Base-by-base conservation (phyloP, 1,139 yeast genomes). In the Taiozyma onychis region DNA sequence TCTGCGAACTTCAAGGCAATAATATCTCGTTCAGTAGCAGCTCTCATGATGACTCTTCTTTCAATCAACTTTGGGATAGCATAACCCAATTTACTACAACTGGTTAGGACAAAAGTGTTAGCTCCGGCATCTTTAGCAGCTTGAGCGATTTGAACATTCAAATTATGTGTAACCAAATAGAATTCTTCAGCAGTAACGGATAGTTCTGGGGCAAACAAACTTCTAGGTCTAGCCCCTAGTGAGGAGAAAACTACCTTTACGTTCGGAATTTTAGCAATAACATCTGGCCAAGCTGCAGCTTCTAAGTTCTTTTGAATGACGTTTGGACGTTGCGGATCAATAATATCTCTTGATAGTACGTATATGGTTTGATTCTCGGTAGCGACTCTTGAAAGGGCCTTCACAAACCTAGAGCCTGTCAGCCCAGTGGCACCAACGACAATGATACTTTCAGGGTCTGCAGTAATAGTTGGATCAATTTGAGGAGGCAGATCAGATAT, bases 341-440 rank as follows among this genome's bases (percentile, higher is more conserved):
- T 48, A 3, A 28, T 37, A 30, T 50, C 48, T 48, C 56, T 51
- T 6, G 54, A 46, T n/a, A 56, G 45, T 2, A 54, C 46, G 26
- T 44, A 50, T 2, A 56, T 49, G 2, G 41, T 44, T 35, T 54
- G 50, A 14, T 51, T 14, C 2, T 47, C 43, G 5, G 34, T 13
- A 4, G 45, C 45, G 3, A 44, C 14, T 39, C 50, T 47, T 13
- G 51, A 43, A 11, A 54, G 41, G 3, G 49, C 52, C 21, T 48
- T 51, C 5, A 54, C 48, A 13, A 56, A 47, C 34, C 53, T 53
- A 21, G 52, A 48, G 13, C 58, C 58, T 9, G 50, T 47, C 16
- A 56, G 49, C 22, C 57, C 57, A 16, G 57, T 54, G 14, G 53
- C 55, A 26, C 59, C 59, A 46, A 56, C 46, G 2, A 56, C 51